A percentile compares a stretch with the other conserved stretches of the same genome.
These are phyloP conservation scores for Pythium dissimile DNA, from an alignment of 352 stramenopile genomes.

Conservation along the genomic window DNA sequence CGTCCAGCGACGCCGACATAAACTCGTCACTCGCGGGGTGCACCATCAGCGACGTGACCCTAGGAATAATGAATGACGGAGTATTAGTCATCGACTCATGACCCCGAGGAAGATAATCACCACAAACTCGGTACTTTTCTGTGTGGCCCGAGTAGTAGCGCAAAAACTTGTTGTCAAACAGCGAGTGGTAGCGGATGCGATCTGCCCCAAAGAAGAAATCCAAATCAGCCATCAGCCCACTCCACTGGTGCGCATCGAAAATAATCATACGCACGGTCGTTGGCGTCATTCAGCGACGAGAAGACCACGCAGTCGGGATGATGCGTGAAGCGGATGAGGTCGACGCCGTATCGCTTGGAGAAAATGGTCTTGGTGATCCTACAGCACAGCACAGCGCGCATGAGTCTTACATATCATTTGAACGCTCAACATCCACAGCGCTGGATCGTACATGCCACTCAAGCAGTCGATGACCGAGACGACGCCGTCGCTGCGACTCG, in stretches of 20 bases:
- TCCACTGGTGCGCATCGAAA: neutral
- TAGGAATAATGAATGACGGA: conserved; percentile 14
- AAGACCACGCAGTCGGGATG: conserved; percentile 86
- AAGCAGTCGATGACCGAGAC: conserved; percentile 82
- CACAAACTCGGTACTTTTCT: conserved; percentile 39
- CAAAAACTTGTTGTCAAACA: conserved; percentile 89
- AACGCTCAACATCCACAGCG: neutral
- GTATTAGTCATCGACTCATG: neutral
- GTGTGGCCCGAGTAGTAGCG: conserved; percentile 84
- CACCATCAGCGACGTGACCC: conserved; percentile 84
- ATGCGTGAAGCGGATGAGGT: conserved; percentile 76
- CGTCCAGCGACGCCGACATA: conserved; percentile 74
- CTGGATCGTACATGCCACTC: conserved; percentile 70
- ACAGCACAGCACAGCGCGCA: neutral
- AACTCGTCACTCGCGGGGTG: conserved; percentile 84
- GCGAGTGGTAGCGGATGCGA: conserved; percentile 83
- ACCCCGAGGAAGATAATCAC: no score
- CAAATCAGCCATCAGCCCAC: neutral
- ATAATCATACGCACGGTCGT: conserved; percentile 50
- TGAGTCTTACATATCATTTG: neutral
- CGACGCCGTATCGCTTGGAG: conserved; percentile 80
- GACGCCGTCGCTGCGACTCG: conserved; percentile 71
- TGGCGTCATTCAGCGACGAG: conserved; percentile 67
- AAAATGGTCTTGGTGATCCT: conserved; percentile 85
- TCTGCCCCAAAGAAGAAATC: conserved; percentile 28